A percentile compares a stretch with the other conserved stretches of the same genome.
phyloP scores from a whole-genome alignment of 2,329 filamentous ascomycete species.

The Aspergillus hortae region DNA sequence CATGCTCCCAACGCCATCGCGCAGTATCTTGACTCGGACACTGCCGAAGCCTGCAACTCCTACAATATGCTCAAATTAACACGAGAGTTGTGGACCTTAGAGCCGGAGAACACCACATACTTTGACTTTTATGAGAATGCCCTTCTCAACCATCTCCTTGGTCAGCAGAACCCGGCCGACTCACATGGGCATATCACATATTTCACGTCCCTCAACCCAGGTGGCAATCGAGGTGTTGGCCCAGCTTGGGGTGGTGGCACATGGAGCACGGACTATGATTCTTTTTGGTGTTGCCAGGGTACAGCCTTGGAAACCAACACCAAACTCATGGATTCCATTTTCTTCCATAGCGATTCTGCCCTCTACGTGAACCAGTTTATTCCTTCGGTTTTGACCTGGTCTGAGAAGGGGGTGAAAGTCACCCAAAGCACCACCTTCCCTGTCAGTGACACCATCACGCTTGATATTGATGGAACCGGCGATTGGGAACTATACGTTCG shows the following conservation, averaged over 20 bases:
- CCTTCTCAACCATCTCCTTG: conserved; percentile 51
- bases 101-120: conserved; percentile 42
- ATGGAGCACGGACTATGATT: conserved; percentile 53
- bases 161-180: conserved; percentile 45
- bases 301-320: conserved; percentile 54
- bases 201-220: conserved; percentile 50
- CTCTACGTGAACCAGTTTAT: conserved; percentile 52
- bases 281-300: conserved; percentile 55
- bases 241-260: conserved; percentile 54
- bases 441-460: conserved; percentile 39
- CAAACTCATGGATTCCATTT: conserved; percentile 53
- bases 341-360: conserved; percentile 42
- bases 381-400: conserved; percentile 46
- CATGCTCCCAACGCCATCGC: conserved; percentile 46
- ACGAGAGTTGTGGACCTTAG: conserved; percentile 47
- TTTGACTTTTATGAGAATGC: conserved; percentile 55
- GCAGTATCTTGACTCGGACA: conserved; percentile 43
- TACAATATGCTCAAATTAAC: conserved; percentile 59
- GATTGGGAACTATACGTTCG: background rate
- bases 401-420: conserved; percentile 37
- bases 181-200: conserved; percentile 52
- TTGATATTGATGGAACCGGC: background rate
- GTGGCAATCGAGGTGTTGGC: conserved; percentile 48
- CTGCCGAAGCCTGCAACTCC: conserved; percentile 52
- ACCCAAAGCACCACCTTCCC: conserved; percentile 46